phyloP scores from a whole-genome alignment of 495 filamentous ascomycete species.

The Penicillium samsonianum region DNA sequence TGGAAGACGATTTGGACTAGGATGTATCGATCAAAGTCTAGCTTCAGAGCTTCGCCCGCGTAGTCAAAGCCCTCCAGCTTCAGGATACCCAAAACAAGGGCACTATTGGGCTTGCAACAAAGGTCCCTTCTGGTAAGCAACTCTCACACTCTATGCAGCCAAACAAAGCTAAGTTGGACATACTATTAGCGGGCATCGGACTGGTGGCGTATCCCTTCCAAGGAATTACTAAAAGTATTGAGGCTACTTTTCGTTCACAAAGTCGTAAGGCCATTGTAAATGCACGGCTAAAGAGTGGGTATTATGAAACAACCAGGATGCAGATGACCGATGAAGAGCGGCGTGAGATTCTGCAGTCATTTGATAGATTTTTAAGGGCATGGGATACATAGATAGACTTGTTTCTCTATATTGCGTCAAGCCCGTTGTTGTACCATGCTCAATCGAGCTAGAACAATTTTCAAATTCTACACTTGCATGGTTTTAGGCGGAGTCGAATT shows the following conservation, averaged over 20 bases:
- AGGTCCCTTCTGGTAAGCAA: constrained; percentile 42
- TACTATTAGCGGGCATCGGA: constrained; percentile 7
- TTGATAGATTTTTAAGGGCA: background rate
- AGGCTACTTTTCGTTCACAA: constrained; percentile 4
- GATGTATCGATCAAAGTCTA: no score
- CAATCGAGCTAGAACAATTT: no score
- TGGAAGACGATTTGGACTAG: no score
- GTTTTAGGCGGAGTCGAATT: no score
- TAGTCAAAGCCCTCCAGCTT: no score
- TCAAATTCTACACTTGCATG: no score
- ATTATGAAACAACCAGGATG: background rate
- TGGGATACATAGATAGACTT: background rate
- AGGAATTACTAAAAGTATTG: constrained; percentile 16
- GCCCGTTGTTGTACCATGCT: no score
- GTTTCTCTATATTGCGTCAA: background rate
- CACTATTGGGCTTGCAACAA: constrained; percentile 69
- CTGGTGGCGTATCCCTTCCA: constrained; percentile 18
- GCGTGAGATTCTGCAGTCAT: background rate
- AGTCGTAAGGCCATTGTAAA: constrained; percentile 5
- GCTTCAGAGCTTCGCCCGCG: no score
- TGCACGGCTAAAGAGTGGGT: constrained; percentile 1
- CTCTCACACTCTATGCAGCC: background rate
- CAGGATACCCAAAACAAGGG: no score
- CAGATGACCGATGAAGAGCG: background rate
- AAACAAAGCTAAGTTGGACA: background rate